Evolutionary conservation across 164 flowering plant genomes (phyloP), one percentile per base, ranked within the genome.

Genomic region (Chimonanthus praecox): DNA sequence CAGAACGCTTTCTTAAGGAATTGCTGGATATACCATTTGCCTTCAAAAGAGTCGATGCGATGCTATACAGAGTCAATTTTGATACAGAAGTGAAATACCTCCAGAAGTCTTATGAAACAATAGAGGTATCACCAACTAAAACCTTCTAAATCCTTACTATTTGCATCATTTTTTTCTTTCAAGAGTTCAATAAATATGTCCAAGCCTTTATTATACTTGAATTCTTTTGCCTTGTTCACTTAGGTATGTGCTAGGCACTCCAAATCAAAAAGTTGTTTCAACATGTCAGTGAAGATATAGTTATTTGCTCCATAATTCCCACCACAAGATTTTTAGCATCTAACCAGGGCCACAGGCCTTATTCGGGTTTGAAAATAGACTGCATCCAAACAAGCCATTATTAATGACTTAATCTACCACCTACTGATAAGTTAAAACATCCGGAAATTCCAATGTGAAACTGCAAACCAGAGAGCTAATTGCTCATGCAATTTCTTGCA

Each of bases 51-150:
- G 94, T 95, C 62, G 98, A 95, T 81, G 97, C 94, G 21, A 90
- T 95, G 97, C 85, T 93, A 13, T 95, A 95, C 74, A 85, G 95
- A 77, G 97, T 94, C 76, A 92, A 92, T 81, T 95, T 95, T 78
- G 95, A 93, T 64, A 64, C 94, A 48, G 99, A 95, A 83, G 86
- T 95, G 9, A 85, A 87, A 8, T 89, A 95, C 81, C 76, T 95
- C 72, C 89, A 89, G 75, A 90, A 89, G 73, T 86, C 98, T 18
- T 95, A 86, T 71, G 88, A 87, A 78, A 92, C 91, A 13, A 83
- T 95, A 33, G 97, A 95, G 98, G 99, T 95, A 90, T 44, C n/a
- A 54, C 18, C 60, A 72, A 33, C 60, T 68, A 33, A 44, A 66
- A 66, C 47, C 66, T 70, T 69, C 62, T 18, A 49, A 44, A 15